These are phyloP conservation scores for Verticillium nubilum DNA, from an alignment of 2,329 filamentous ascomycete genomes.

Conservation along the genomic window DNA sequence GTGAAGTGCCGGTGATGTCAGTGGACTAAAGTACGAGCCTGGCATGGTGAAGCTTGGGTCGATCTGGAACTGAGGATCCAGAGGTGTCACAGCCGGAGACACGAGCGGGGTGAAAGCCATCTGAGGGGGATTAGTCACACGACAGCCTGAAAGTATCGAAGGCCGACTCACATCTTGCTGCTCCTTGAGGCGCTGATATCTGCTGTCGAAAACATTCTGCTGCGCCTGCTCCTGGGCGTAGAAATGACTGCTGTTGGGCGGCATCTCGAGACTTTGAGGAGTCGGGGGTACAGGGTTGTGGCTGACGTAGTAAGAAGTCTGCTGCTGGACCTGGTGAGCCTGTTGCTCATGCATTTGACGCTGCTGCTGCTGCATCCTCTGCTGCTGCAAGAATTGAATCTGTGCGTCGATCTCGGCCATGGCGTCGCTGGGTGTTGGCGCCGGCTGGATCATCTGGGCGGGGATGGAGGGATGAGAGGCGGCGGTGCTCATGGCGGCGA, in stretches of 20 bases:
- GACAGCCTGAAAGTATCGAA: neutral
- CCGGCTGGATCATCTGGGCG: constrained; percentile 38
- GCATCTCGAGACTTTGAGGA: constrained; percentile 74
- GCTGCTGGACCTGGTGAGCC: constrained; percentile 33
- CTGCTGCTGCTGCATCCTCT: constrained; percentile 56
- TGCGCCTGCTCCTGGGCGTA: constrained; percentile 54
- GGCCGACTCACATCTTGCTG: constrained; percentile 55
- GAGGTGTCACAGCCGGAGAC: constrained; percentile 77
- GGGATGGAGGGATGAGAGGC: constrained; percentile 39
- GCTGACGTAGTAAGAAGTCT: constrained; percentile 36
- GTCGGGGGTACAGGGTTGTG: constrained; percentile 68
- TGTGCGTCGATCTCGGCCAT: constrained; percentile 59
- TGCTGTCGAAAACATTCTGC: constrained; percentile 56
- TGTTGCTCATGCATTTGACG: constrained; percentile 53
- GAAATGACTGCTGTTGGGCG: constrained; percentile 51
- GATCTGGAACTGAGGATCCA: constrained; percentile 64
- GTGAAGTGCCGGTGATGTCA: constrained; percentile 75
- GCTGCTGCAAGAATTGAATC: constrained; percentile 60
- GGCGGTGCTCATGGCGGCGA: constrained; percentile 42
- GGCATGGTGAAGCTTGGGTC: constrained; percentile 57
- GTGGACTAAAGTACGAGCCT: constrained; percentile 73
- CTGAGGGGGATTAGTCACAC: constrained; percentile 32
- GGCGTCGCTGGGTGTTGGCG: constrained; percentile 41
- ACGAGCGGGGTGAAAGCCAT: constrained; percentile 77
- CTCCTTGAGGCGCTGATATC: constrained; percentile 62